These are phyloP conservation scores for Lactifluus echinatus DNA, from an alignment of 768 basidiomycete genomes.

Conservation along the genomic window DNA sequence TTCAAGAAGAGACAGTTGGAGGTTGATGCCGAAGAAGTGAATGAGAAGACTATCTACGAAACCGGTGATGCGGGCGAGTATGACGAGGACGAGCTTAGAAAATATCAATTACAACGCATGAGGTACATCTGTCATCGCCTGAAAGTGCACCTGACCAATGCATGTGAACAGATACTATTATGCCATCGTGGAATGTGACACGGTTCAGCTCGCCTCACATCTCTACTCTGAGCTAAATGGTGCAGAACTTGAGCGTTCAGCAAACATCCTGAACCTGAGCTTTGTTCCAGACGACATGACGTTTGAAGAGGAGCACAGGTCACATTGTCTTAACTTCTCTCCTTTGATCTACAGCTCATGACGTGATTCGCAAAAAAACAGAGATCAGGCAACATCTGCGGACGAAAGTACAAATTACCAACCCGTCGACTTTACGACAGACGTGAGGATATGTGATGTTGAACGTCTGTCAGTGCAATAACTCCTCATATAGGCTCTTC, in stretches of 20 bases:
- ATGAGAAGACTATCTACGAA: constrained; percentile 57
- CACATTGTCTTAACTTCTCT: constrained; percentile 13
- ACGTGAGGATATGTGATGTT: constrained; percentile 45
- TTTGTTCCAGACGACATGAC: constrained; percentile 87
- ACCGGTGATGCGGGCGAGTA: constrained; percentile 68
- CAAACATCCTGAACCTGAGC: constrained; percentile 92
- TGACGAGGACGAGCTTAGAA: constrained; percentile 79
- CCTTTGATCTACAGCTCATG: not conserved
- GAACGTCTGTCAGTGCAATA: not conserved
- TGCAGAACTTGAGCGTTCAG: constrained; percentile 92
- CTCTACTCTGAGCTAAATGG: constrained; percentile 84
- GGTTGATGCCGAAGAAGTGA: constrained; percentile 45
- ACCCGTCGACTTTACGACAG: constrained; percentile 84
- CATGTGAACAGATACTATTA: constrained; percentile 72
- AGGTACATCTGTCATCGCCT: constrained; percentile 43
- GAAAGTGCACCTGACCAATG: not conserved
- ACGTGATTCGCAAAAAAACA: constrained; percentile 25
- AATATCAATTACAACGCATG: constrained; percentile 88
- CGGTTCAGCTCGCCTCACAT: constrained; percentile 64
- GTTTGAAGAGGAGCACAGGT: constrained; percentile 75
- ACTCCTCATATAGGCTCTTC: constrained; percentile 68
- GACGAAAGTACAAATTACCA: constrained; percentile 53
- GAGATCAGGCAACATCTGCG: constrained; percentile 72
- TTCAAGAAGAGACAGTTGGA: constrained; percentile 49
- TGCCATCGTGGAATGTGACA: constrained; percentile 85